Conservation (phyloP, 208 protist species). For the Trypanosomatidae sp. region DNA sequence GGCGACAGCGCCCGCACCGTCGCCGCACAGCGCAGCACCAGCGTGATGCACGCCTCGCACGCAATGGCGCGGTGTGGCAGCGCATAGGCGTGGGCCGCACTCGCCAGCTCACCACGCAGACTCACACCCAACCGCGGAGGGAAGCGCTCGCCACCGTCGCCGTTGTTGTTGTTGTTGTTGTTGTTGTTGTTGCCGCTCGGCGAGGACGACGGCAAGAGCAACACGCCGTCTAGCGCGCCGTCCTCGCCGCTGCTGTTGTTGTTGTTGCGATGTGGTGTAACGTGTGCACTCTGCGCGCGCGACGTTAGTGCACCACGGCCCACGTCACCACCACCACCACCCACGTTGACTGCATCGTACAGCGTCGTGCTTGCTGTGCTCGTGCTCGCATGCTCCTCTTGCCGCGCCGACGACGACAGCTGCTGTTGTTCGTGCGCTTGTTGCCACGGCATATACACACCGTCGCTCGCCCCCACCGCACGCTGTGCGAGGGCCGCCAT, state of each 20-base stretch:
- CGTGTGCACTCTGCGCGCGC: too few species aligned
- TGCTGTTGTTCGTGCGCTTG: background rate
- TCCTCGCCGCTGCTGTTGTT: too few species aligned
- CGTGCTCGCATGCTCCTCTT: too few species aligned
- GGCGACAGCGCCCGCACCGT: conserved; percentile 29
- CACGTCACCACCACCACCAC: too few species aligned
- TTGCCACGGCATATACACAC: conserved; percentile 8
- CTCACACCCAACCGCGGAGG: conserved; percentile 58
- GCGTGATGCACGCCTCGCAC: conserved; percentile 32
- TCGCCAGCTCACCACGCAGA: conserved; percentile 28
- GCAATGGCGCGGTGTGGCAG: conserved; percentile 44
- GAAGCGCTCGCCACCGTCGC: conserved; percentile 13
- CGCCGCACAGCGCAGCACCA: conserved; percentile 50
- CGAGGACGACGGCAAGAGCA: too few species aligned
- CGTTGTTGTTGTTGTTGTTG: too few species aligned
- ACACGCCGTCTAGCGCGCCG: too few species aligned
- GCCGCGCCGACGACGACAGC: conserved; percentile 2
- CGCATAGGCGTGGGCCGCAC: conserved; percentile 41
- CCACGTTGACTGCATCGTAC: too few species aligned
- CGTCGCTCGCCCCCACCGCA: conserved; percentile 16
- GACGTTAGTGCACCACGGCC: too few species aligned
- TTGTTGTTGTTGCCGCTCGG: too few species aligned
- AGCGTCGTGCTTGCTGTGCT: too few species aligned
- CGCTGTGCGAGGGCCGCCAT: conserved; percentile 29
- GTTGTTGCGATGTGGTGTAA: too few species aligned